Evolutionary conservation across 805 yeast species (phyloP), one percentile per base, ranked within the genome.

Genomic region (Pachysolen tannophilus): DNA sequence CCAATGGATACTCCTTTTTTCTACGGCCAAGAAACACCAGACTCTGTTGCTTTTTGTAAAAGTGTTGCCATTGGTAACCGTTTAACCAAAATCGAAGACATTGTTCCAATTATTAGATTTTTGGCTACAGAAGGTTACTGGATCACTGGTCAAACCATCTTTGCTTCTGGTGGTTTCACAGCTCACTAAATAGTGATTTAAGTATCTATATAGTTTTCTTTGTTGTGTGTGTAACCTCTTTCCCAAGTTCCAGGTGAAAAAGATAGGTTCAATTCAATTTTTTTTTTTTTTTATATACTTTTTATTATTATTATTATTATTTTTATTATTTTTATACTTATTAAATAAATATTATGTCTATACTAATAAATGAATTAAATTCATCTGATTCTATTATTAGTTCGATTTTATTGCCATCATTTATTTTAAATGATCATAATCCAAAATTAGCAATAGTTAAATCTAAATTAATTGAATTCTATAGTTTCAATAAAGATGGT

Each of bases 91-190:
- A 60, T 68, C 37, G 57, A 57, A 28, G 85, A 78, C 46, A 77
- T 78, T 49, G 81, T 72, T 37, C 85, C 85, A 42, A 71, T 75
- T 35, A 52, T 78, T 39, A 56, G 69, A 42, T 75, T 78, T 52
- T 61, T 78, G 52, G 79, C 65, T 24, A 68, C 78, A 34, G 80
- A 75, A 42, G 84, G 84, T 39, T 65, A 63, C 47, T 78, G 84
- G 83, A 69, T 78, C 51, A 75, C 75, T 32, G 85, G 85, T 34
- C 86, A 78, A 56, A 77, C 81, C 43, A 59, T 78, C 36, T 78
- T 63, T 44, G 78, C 78, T 33, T 65, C 68, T 32, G 82, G 82
- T 43, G 83, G 82, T 5, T 75, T 75, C 55, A 74, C 81, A 40
- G 80, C 83, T 32, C 79, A 70, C 45, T 71, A 51, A 42, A 2